A percentile compares a stretch with the other conserved stretches of the same genome.
phyloP scores from a whole-genome alignment of 2,329 filamentous ascomycete genomes.

The Myrmaecium sp. region DNA sequence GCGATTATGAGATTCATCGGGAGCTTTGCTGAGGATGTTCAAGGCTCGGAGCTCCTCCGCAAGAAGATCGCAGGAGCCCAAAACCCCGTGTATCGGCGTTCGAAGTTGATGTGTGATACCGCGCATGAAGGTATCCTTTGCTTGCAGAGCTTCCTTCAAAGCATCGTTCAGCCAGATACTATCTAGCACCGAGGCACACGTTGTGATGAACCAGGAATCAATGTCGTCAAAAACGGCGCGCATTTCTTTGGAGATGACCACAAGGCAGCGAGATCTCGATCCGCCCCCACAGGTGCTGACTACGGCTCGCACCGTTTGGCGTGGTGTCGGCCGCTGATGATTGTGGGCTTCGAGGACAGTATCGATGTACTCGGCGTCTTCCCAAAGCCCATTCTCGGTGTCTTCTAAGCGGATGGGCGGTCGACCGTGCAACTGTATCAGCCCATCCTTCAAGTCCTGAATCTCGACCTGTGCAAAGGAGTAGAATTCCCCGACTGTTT shows the following conservation, averaged over 20 bases:
- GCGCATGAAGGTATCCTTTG: constrained; percentile 29
- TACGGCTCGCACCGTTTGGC: constrained; percentile 21
- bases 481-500: constrained; percentile 17
- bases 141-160: constrained; percentile 24
- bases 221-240: constrained; percentile 30
- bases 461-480: constrained; percentile 16
- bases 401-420: constrained; percentile 12
- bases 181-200: constrained; percentile 22
- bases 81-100: constrained; percentile 31
- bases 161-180: constrained; percentile 22
- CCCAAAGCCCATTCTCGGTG: constrained; percentile 26
- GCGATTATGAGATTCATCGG: constrained; percentile 10
- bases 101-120: constrained; percentile 31
- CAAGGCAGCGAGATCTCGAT: constrained; percentile 21
- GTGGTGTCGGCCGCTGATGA: constrained; percentile 12
- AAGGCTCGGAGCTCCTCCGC: constrained; percentile 22
- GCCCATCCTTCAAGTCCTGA: constrained; percentile 9
- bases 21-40: constrained; percentile 4
- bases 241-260: constrained; percentile 25
- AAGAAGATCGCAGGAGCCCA: constrained; percentile 25
- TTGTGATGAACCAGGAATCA: constrained; percentile 29
- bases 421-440: constrained; percentile 12
- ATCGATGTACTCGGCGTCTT: constrained; percentile 25
- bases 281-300: constrained; percentile 19
- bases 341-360: constrained; percentile 21